Evolutionary conservation across 148 eudicot genomes (phyloP).

Genomic region (Cornus florida): DNA sequence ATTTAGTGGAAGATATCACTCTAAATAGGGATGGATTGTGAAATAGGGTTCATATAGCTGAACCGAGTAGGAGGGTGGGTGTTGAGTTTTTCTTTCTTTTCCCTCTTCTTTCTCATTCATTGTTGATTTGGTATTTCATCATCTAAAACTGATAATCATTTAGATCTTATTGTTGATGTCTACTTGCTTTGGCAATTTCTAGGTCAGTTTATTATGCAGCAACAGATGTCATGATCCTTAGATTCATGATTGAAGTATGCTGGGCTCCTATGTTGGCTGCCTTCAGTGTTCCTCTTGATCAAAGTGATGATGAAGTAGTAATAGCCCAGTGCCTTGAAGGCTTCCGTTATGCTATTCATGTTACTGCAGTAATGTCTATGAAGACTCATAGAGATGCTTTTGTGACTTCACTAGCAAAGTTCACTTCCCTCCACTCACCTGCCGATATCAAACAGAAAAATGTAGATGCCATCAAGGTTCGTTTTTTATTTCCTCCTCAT

Average conservation of each 20-base stretch:
- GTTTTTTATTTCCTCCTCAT: constrained; percentile 25
- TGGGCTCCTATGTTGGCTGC: constrained; percentile 99
- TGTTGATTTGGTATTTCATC: neutral
- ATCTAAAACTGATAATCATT: neutral
- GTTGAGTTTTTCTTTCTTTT: neutral
- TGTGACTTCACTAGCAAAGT: constrained; percentile 83
- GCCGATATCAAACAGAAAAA: constrained; percentile 95
- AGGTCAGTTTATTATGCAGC: constrained; percentile 99
- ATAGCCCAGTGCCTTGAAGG: constrained; percentile 90
- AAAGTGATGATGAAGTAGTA: constrained; percentile 82
- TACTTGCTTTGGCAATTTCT: constrained; percentile 41
- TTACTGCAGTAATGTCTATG: constrained; percentile 98
- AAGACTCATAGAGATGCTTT: constrained; percentile 97
- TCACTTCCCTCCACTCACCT: constrained; percentile 88
- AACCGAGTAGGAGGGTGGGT: neutral
- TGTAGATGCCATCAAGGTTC: constrained; percentile 91
- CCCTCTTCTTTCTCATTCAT: neutral
- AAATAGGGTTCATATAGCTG: neutral
- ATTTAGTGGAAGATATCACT: neutral
- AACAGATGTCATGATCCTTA: constrained; percentile 87
- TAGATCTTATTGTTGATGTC: constrained; percentile 15
- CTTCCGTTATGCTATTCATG: constrained; percentile 88
- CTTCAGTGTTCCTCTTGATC: constrained; percentile 98
- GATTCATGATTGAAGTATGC: constrained; percentile 97
- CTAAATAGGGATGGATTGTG: neutral